Percentiles rank a stretch among this genome's conserved stretches.
Evolutionary conservation across 139 green algal genomes (phyloP).

Genomic region (Closterium sp.): DNA sequence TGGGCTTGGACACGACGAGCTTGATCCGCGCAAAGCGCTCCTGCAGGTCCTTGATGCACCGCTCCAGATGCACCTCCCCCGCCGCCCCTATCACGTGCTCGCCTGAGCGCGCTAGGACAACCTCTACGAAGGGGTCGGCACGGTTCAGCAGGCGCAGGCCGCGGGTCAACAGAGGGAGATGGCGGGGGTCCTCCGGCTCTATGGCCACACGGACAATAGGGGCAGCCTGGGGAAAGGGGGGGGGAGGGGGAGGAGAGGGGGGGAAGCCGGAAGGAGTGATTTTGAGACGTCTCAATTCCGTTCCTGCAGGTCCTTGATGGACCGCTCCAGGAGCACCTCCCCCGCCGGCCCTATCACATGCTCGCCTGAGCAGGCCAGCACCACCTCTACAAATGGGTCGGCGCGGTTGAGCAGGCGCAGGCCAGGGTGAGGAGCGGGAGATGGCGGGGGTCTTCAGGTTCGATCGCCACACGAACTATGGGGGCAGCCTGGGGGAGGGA

Average conservation of each 20-base stretch:
- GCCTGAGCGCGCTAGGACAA: conserved; percentile 30
- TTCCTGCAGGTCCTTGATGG: conserved; percentile 84
- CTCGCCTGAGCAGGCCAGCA: conserved; percentile 42
- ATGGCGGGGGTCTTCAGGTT: conserved; percentile 75
- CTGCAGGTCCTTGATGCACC: conserved; percentile 88
- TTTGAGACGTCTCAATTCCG: background rate
- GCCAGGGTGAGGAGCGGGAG: conserved; percentile 76
- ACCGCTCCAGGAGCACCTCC: conserved; percentile 95
- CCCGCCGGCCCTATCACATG: conserved; percentile 83
- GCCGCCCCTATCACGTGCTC: conserved; percentile 78
- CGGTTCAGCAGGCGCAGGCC: conserved; percentile 87
- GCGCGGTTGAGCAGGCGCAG: conserved; percentile 85
- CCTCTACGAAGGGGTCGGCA: conserved; percentile 89
- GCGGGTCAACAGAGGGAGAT: conserved; percentile 76
- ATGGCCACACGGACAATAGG: conserved; percentile 92
- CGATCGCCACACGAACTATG: conserved; percentile 90
- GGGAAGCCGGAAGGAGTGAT: background rate
- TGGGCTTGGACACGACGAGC: conserved; percentile 84
- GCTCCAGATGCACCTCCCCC: conserved; percentile 97
- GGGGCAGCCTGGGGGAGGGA: conserved; percentile 52
- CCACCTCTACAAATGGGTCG: conserved; percentile 90
- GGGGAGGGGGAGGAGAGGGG: conserved; percentile 2
- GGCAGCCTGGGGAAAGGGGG: conserved; percentile 49
- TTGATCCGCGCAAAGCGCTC: conserved; percentile 85
- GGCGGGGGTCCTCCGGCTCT: conserved; percentile 72